Evolutionary conservation across 768 basidiomycete species (phyloP).

Genomic region (Amanita brunnescens): DNA sequence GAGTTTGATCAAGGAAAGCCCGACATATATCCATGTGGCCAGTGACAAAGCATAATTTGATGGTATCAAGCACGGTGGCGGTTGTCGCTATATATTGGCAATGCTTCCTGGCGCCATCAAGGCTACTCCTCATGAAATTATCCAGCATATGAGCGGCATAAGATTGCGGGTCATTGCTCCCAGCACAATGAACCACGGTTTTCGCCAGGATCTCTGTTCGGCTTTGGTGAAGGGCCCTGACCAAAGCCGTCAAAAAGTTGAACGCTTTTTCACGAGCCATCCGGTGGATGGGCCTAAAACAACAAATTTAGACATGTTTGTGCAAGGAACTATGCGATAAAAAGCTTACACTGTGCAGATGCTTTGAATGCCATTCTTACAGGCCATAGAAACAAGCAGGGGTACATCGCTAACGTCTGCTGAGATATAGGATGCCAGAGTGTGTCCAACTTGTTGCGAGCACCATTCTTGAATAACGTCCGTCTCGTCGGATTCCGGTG

Average conservation of each 20-base stretch:
- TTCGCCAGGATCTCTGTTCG: slow-evolving; percentile 1
- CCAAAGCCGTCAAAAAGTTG: background rate
- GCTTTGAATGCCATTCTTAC: slow-evolving; percentile 11
- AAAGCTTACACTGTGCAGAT: slow-evolving; percentile 17
- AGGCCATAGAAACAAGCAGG: slow-evolving; percentile 15
- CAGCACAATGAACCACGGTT: background rate
- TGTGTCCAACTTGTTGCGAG: slow-evolving; percentile 11
- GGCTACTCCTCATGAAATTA: slow-evolving; percentile 12
- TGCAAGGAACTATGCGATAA: background rate
- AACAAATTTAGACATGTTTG: background rate
- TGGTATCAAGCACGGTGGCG: slow-evolving; percentile 18
- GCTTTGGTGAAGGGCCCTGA: background rate
- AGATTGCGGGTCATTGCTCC: background rate
- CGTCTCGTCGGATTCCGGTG: slow-evolving; percentile 8
- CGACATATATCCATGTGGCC: slow-evolving; percentile 14
- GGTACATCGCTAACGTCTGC: slow-evolving; percentile 16
- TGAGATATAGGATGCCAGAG: slow-evolving; percentile 14
- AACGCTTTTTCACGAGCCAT: slow-evolving; percentile 4
- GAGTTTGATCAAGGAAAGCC: slow-evolving; percentile 17
- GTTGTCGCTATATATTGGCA: no score
- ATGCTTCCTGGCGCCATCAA: slow-evolving; percentile 12
- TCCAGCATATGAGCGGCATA: slow-evolving; percentile 6
- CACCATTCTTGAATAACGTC: slow-evolving; percentile 13
- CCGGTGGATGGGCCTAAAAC: slow-evolving; percentile 18
- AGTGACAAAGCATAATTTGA: slow-evolving; percentile 17